Evolutionary conservation across 2,329 filamentous ascomycete genomes (phyloP).

Genomic region (Ceratocystis smalleyi): DNA sequence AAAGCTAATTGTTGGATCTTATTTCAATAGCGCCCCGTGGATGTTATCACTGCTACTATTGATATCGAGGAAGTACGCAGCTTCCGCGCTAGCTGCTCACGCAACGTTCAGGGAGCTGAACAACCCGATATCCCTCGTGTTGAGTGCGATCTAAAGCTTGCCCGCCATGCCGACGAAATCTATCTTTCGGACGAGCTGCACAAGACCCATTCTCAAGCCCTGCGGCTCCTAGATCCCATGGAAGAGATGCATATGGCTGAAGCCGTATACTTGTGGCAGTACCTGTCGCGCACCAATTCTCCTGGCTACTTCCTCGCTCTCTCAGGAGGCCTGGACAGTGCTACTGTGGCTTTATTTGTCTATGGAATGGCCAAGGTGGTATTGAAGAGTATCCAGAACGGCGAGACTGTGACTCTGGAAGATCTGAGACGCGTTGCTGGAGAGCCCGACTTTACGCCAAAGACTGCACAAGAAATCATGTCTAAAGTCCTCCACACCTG

Average conservation of each 20-base stretch:
- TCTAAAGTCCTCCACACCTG: constrained; percentile 28
- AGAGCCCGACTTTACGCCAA: constrained; percentile 31
- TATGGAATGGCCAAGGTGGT: constrained; percentile 42
- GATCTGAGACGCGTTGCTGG: constrained; percentile 21
- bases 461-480: constrained; percentile 40
- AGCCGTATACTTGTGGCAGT: constrained; percentile 36
- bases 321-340: constrained; percentile 24
- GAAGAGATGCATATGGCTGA: constrained; percentile 24
- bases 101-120: constrained; percentile 42
- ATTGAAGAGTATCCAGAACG: constrained; percentile 33
- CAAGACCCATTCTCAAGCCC: constrained; percentile 17
- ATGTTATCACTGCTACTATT: constrained; percentile 49
- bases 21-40: constrained; percentile 35
- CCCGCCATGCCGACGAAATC: constrained; percentile 20
- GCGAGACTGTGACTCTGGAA: constrained; percentile 20
- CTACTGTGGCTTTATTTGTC: constrained; percentile 21
- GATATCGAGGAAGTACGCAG: constrained; percentile 56
- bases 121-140: constrained; percentile 23
- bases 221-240: constrained; percentile 22
- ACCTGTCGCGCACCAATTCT: constrained; percentile 33
- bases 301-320: constrained; percentile 40
- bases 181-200: constrained; percentile 23
- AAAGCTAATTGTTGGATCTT: background rate
- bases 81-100: constrained; percentile 40
- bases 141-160: constrained; percentile 22